Base-by-base conservation (phyloP, 192 early-diverging fungal genomes). In the Umbelopsis isabellina region DNA sequence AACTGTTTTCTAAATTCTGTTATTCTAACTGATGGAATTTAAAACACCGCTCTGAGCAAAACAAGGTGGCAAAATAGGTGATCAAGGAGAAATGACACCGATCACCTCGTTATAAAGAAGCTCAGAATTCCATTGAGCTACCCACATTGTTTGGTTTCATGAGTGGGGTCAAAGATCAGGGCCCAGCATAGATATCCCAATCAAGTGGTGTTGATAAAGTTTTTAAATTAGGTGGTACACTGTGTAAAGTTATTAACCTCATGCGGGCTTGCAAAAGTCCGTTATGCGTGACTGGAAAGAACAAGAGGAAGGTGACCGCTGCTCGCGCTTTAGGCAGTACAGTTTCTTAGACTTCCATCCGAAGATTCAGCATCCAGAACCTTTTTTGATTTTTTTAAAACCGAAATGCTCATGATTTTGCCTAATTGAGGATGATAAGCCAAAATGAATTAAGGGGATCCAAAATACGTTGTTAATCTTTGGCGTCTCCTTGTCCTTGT, bases 161-260 rank as follows among this genome's bases (percentile, higher is more conserved):
- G 5, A 41, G 1, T 41, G 37, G 6, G 10, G 37, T 10, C 37
- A 41, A 0, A 41, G 37, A 41, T 41, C 37, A 41, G 37, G 6
- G 37, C 37, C 6, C 0, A 5, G 48, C 48, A 16, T 49, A 49
- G 6, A 49, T 49, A 49, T 49, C 48, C 0, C 18, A 21, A 49
- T 49, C 30, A 35, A 61, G 27, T 41, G 37, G 37, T 41, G 25
- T 61, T 1, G 25, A 35, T 25, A 37, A 35, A 35, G 55, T 16
- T 30, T 12, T 15, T 61, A 35, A n/a, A 61, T 61, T 61, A 35
- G 55, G 55, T 61, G 27, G 6, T 18, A 61, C 55, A 8, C 25
- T 61, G 55, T 61, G 55, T 61, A 61, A 61, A 13, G 33, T 33
- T 27, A 35, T 61, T 61, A 18, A 12, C 55, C 55, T 61, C 55